Evolutionary conservation across 345 rosid species (phyloP).

Genomic region (Citrus sp.): DNA sequence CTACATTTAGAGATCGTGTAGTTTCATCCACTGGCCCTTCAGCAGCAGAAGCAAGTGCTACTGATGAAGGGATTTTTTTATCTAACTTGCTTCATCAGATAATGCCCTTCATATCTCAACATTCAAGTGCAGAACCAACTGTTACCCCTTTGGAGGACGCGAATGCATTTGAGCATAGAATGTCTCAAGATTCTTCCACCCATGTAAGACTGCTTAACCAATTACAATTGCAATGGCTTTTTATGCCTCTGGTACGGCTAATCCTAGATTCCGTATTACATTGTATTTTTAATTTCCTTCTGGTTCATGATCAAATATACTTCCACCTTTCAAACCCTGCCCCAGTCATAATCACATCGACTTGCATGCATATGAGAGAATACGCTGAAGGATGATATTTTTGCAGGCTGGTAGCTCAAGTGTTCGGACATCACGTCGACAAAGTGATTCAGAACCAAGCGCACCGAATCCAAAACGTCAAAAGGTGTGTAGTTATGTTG

Average conservation of each 20-base stretch:
- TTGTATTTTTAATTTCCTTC: not conserved
- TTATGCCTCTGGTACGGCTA: not conserved
- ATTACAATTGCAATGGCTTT: not conserved
- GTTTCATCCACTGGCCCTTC: conserved; percentile 22
- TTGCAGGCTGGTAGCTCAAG: conserved; percentile 46
- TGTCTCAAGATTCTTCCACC: conserved; percentile 24
- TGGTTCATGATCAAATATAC: not conserved
- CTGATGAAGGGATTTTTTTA: conserved; percentile 56
- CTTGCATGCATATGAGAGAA: not conserved
- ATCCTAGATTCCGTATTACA: not conserved
- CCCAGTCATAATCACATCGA: not conserved
- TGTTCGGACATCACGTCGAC: conserved; percentile 27
- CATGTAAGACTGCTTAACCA: conserved; percentile 23
- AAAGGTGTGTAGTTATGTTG: conserved; percentile 30
- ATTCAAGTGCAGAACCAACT: conserved; percentile 22
- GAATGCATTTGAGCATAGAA: conserved; percentile 2
- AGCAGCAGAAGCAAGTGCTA: conserved; percentile 36
- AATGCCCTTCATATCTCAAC: conserved; percentile 54
- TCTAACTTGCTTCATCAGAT: conserved; percentile 65
- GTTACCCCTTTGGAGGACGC: conserved; percentile 26
- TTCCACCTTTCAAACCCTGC: not conserved
- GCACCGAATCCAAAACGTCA: conserved; percentile 56
- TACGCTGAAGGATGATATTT: conserved; percentile 5
- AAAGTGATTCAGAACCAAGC: conserved; percentile 31
- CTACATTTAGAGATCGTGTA: conserved; percentile 11